Conservation (phyloP, 78 protist genomes). For the Dictyostelium discoideum region DNA sequence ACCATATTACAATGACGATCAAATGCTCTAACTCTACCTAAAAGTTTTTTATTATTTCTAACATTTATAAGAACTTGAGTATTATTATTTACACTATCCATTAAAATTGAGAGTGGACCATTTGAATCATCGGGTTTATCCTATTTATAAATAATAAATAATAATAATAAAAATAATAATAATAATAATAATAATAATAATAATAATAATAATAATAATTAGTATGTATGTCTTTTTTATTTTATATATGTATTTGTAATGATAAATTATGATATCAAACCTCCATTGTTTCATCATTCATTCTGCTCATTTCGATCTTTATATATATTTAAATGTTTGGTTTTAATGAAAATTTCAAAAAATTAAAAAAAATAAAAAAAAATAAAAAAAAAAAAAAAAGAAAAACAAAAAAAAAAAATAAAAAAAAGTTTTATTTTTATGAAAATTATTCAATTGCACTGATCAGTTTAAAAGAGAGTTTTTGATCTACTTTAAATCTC, state of each 20-base stretch:
- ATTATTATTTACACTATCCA: conserved; percentile 91
- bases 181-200: background rate
- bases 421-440: background rate
- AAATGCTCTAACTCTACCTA: conserved; percentile 98
- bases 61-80: conserved; percentile 95
- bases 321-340: background rate
- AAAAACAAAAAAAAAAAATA: background rate
- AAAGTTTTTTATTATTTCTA: conserved; percentile 98
- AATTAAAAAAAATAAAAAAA: background rate
- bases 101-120: conserved; percentile 98
- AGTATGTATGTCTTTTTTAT: background rate
- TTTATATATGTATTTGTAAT: no score
- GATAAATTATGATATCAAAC: background rate
- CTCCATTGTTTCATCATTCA: conserved; percentile 5
- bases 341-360: background rate
- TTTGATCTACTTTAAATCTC: background rate
- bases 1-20: conserved; percentile 99
- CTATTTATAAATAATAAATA: background rate
- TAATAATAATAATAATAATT: background rate
- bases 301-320: background rate
- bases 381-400: background rate
- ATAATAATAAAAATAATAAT: background rate
- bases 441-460: background rate
- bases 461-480: background rate
- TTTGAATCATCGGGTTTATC: conserved; percentile 54